phyloP scores from a whole-genome alignment of 345 rosid species.

The Salix exigua region DNA sequence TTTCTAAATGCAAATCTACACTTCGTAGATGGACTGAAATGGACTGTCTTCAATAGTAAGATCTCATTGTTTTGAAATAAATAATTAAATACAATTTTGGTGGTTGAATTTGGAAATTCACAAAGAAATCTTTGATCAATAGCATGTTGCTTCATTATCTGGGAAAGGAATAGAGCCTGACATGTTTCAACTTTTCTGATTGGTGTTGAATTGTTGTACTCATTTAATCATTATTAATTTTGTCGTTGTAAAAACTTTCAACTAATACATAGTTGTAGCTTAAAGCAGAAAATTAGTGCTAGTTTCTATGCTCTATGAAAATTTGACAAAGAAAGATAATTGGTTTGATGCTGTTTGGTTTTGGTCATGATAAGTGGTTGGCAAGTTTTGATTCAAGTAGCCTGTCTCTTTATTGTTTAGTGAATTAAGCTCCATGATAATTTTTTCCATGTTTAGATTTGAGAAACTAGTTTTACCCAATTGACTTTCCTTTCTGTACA shows the following conservation, averaged over 20 bases:
- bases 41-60: neutral
- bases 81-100: neutral
- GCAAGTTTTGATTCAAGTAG: neutral
- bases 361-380: neutral
- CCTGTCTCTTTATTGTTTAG: neutral
- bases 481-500: neutral
- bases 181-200: neutral
- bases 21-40: neutral
- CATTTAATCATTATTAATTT: neutral
- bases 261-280: neutral
- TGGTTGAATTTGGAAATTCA: neutral
- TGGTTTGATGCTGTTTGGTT: neutral
- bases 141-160: neutral
- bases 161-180: neutral
- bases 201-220: neutral
- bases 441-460: neutral
- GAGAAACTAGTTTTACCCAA: neutral
- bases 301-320: neutral
- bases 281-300: neutral
- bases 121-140: neutral
- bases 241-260: neutral
- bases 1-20: neutral
- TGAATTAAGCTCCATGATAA: neutral
- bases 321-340: neutral
- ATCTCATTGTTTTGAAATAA: neutral